phyloP scores from a whole-genome alignment of 495 filamentous ascomycete genomes.

The Tuber magnatum region DNA sequence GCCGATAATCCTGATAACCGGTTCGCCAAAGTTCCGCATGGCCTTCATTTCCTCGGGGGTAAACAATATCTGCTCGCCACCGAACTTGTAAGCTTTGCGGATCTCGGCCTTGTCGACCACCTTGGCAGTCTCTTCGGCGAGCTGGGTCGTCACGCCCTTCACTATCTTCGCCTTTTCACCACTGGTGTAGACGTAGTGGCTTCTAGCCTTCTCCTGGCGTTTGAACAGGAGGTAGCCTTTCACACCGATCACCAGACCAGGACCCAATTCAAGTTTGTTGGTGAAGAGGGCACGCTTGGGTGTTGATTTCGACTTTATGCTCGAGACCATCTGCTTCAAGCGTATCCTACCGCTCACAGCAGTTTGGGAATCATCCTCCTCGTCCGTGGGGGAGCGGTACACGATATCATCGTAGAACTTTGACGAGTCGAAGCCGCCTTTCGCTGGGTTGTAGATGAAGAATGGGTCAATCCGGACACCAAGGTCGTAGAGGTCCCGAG shows the following conservation, averaged over 20 bases:
- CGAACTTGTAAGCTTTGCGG: slow-evolving; percentile 91
- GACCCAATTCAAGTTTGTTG: slow-evolving; percentile 77
- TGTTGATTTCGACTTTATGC: slow-evolving; percentile 82
- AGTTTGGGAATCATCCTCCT: slow-evolving; percentile 54
- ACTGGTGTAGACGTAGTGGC: slow-evolving; percentile 75
- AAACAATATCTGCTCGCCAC: slow-evolving; percentile 81
- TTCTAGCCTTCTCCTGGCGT: slow-evolving; percentile 67
- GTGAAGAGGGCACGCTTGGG: slow-evolving; percentile 83
- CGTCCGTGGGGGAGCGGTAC: slow-evolving; percentile 58
- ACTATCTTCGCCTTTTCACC: slow-evolving; percentile 78
- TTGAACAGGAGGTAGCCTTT: slow-evolving; percentile 89
- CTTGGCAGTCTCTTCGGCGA: slow-evolving; percentile 66
- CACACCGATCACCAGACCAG: slow-evolving; percentile 75
- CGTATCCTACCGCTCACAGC: slow-evolving; percentile 58
- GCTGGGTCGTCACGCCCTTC: slow-evolving; percentile 59
- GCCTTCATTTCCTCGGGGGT: slow-evolving; percentile 69
- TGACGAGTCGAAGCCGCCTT: slow-evolving; percentile 66
- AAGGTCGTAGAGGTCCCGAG: slow-evolving; percentile 91
- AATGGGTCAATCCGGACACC: slow-evolving; percentile 91
- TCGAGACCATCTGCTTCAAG: slow-evolving; percentile 73
- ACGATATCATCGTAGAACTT: slow-evolving; percentile 95
- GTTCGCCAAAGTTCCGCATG: slow-evolving; percentile 70
- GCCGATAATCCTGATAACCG: slow-evolving; percentile 80
- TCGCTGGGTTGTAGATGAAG: slow-evolving; percentile 66
- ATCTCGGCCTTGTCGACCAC: slow-evolving; percentile 74